Evolutionary conservation across 1,139 yeast genomes (phyloP), one percentile per base, ranked within the genome.

Genomic region (Lodderomyces oxycetoniae): DNA sequence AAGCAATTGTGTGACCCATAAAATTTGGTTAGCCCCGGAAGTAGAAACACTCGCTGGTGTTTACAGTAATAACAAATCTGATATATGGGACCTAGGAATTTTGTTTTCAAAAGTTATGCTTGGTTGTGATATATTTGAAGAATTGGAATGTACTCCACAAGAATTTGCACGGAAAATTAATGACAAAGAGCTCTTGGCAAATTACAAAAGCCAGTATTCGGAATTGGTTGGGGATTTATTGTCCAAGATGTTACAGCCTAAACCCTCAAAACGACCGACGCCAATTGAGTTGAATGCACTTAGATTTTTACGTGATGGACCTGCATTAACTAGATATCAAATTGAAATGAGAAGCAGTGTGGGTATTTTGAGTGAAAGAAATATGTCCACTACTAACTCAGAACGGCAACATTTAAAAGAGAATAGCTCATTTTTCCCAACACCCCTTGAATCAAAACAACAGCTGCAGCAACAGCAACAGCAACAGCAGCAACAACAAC

Each of bases 21-120:
- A 24, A 6, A 10, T 12, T 12, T 88, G 96, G 96, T 59, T 59
- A 8, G 91, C 96, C 0, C 96, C 97, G 0, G 96, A 88, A 51
- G 48, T 82, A 11, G 60, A 63, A 28, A 50, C 54, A 0, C 7
- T 7, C 7, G 22, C 7, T 19, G 22, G 22, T 19, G 10, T 7
- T 10, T 7, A 19, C 22, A 19, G 10, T 10, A 19, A 19, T 19
- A 84, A 81, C 38, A 86, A 87, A 51, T 79, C 96, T 0, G 98
- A 93, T 59, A 81, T 93, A 4, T 91, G 96, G 96, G 84, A 85
- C 47, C 61, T 89, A 32, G 98, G 96, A 3, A 86, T 85, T 0
- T 57, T 85, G 4, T 80, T 91, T 47, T 62, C 85, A 17, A 77
- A 85, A 42, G 70, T 87, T 49, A 74, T 88, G 52, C 63, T 79